phyloP scores from a whole-genome alignment of 257 asterid species.

The Solanum phureja region DNA sequence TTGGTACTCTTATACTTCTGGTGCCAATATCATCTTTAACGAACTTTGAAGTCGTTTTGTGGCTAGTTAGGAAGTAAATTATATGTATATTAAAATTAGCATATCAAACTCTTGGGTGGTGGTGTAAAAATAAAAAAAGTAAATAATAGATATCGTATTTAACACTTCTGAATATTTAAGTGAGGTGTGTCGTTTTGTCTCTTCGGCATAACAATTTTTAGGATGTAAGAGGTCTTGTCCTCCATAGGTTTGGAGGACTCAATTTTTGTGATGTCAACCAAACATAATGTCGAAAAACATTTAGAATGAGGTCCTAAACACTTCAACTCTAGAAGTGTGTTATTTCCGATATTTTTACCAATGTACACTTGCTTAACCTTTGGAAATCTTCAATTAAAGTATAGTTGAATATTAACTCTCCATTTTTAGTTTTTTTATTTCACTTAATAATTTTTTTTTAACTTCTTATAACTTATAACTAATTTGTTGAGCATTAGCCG shows the following conservation, averaged over 20 bases:
- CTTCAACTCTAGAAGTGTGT: neutral
- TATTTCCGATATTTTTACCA: too few relatives aligned
- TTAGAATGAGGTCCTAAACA: neutral
- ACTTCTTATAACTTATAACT: too few relatives aligned
- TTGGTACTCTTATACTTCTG: too few relatives aligned
- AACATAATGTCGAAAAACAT: neutral
- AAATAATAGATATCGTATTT: too few relatives aligned
- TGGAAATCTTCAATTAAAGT: neutral
- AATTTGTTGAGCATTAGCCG: neutral
- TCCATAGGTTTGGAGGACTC: neutral
- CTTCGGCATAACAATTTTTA: neutral
- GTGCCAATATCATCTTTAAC: neutral
- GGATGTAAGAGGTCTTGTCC: rapidly evolving
- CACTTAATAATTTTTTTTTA: too few relatives aligned
- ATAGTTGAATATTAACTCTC: neutral
- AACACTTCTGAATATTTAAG: rapidly evolving
- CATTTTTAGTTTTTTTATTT: too few relatives aligned
- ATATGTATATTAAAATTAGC: too few relatives aligned
- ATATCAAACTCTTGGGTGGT: too few relatives aligned
- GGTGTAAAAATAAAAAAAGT: too few relatives aligned
- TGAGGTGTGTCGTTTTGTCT: too few relatives aligned
- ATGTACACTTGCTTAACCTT: too few relatives aligned
- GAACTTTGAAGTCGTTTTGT: neutral
- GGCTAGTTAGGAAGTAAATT: too few relatives aligned
- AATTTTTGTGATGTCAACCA: neutral